Evolutionary conservation across 768 basidiomycete genomes (phyloP).

Genomic region (Pleurotus tuber-regium): DNA sequence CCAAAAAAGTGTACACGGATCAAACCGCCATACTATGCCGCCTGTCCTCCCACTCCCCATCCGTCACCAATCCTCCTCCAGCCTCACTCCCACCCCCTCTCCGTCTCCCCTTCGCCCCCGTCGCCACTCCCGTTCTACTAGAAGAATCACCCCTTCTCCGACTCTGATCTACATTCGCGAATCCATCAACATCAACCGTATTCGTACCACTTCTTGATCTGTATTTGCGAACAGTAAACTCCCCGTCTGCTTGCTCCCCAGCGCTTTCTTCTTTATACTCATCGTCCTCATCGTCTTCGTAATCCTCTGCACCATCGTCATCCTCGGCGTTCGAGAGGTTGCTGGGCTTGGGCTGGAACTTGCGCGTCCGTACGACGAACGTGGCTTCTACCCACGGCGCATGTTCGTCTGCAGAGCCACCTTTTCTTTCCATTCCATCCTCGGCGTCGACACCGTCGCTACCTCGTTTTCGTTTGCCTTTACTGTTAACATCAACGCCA

Average conservation of each 20-base stretch:
- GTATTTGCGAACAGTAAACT: slow-evolving; percentile 34
- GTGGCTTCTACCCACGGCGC: slow-evolving; percentile 32
- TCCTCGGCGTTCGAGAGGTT: too few relatives aligned
- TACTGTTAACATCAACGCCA: slow-evolving; percentile 16
- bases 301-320: slow-evolving; percentile 41
- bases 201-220: neutral
- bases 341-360: slow-evolving; percentile 19
- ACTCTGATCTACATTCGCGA: slow-evolving; percentile 58
- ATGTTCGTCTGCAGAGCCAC: slow-evolving; percentile 23
- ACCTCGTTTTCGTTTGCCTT: slow-evolving; percentile 19
- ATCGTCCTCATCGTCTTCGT: slow-evolving; percentile 53
- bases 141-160: slow-evolving; percentile 9
- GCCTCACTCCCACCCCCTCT: slow-evolving; percentile 16
- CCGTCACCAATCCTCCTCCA: slow-evolving; percentile 26
- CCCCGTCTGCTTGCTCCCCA: slow-evolving; percentile 70
- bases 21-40: slow-evolving; percentile 73
- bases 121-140: slow-evolving; percentile 34
- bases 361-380: slow-evolving; percentile 24
- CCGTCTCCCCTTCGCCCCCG: slow-evolving; percentile 22
- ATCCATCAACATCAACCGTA: slow-evolving; percentile 24
- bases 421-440: neutral
- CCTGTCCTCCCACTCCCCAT: slow-evolving; percentile 56
- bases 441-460: slow-evolving; percentile 15
- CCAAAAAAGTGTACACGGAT: too few relatives aligned
- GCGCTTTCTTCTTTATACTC: slow-evolving; percentile 48